Evolutionary conservation across 306 rosid species (phyloP), one percentile per base, ranked within the genome.

Genomic region (Cotoneaster glaucophyllus): DNA sequence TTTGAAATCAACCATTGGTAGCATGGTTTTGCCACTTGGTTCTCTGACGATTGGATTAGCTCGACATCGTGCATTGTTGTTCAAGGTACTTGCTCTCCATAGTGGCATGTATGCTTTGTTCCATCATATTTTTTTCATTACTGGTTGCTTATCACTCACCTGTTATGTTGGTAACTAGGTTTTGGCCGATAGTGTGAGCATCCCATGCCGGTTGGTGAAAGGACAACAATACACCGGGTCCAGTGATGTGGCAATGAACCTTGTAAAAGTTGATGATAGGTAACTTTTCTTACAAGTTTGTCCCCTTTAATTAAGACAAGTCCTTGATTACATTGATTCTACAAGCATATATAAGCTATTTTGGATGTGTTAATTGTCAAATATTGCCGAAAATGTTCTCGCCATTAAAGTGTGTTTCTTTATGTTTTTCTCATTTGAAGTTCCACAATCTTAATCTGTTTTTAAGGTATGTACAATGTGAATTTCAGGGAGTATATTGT

Each of bases 401-500:
- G 56, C 45, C 52, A 64, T 68, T 84, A 29, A 67, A 72, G 5
- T 71, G 50, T 75, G 31, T 17, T 62, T 74, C 57, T 58, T 71
- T 67, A 34, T 44, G 41, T 31, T 41, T 76, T 32, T 74, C 59
- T 29, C 66, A 64, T 31, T 73, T 37, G 65, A 70, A 72, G 78
- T 62, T 75, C 25, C 74, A 70, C 80, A 82, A 64, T 25, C 54
- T 75, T 78, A 52, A 68, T 45, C 14, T 41, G 68, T 74, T 77
- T 75, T 73, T 62, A 81, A 77, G 78, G 85, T 73, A 67, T 81
- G 69, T 50, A n/a, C 82, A 41, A 63, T 79, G 18, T 84, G 74
- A 80, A 79, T 95, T 92, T 87, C 91, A 95, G 99, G 97, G 99
- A 95, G 90, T 92, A 88, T 86, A 89, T 95, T 77, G 91, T 95